A percentile compares a stretch with the other conserved stretches of the same genome.
Evolutionary conservation across 2,329 filamentous ascomycete species (phyloP).

Genomic region (Setomelanomma holmii): DNA sequence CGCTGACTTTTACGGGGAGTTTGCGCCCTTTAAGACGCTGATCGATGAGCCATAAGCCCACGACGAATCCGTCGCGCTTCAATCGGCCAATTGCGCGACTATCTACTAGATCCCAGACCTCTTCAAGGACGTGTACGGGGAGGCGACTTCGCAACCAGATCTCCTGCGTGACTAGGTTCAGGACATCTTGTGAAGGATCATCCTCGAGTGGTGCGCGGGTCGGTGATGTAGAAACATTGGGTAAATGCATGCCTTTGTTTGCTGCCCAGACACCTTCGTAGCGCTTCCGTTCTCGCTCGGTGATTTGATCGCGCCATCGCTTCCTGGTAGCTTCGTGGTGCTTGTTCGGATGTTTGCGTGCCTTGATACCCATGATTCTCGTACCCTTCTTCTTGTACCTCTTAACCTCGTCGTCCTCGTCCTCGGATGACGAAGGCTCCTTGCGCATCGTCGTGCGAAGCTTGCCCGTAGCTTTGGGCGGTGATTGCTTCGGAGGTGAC

Average conservation of each 20-base stretch:
- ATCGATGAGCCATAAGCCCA: conserved; percentile 83
- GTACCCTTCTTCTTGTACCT: conserved; percentile 63
- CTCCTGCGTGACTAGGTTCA: conserved; percentile 73
- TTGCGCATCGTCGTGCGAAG: conserved; percentile 73
- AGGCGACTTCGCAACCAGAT: conserved; percentile 77
- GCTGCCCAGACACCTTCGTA: conserved; percentile 88
- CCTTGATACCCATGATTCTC: conserved; percentile 58
- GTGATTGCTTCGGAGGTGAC: conserved; percentile 47
- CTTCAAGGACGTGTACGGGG: conserved; percentile 70
- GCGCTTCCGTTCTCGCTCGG: conserved; percentile 73
- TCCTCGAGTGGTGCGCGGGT: conserved; percentile 7
- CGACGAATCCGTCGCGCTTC: conserved; percentile 75
- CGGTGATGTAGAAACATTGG: conserved; percentile 14
- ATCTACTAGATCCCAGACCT: conserved; percentile 81
- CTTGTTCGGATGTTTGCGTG: conserved; percentile 67
- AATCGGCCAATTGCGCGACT: conserved; percentile 62
- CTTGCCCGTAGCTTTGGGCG: conserved; percentile 54
- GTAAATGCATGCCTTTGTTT: conserved; percentile 67
- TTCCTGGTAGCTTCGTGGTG: conserved; percentile 79
- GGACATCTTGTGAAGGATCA: conserved; percentile 61
- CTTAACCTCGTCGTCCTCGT: conserved; percentile 62
- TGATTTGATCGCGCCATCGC: conserved; percentile 79
- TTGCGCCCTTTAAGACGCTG: conserved; percentile 81
- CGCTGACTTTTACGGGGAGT: conserved; percentile 72
- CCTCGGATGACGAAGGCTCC: conserved; percentile 46